A percentile compares a stretch with the other conserved stretches of the same genome.
Evolutionary conservation across 352 stramenopile genomes (phyloP).

Genomic region (Phytophthora rubi): DNA sequence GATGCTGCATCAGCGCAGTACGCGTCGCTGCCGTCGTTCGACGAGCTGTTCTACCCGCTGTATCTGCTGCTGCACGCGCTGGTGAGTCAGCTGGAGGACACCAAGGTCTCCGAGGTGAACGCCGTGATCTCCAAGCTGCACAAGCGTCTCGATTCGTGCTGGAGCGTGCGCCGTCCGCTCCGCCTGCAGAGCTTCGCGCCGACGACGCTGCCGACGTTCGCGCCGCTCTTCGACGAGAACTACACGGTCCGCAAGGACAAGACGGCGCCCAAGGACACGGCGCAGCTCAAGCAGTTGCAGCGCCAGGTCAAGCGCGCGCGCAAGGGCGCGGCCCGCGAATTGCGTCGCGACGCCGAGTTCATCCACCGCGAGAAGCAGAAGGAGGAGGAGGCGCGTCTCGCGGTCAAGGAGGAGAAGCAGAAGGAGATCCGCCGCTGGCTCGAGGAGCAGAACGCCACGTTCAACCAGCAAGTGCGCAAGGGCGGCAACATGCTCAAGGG

Average conservation of each 20-base stretch:
- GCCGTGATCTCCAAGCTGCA: conserved; percentile 56
- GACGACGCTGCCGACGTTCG: conserved; percentile 77
- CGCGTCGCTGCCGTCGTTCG: conserved; percentile 66
- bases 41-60: conserved; percentile 77
- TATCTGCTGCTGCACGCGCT: conserved; percentile 76
- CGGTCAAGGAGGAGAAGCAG: conserved; percentile 90
- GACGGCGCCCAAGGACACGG: conserved; percentile 77
- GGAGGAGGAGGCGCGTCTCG: conserved; percentile 81
- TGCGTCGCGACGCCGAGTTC: conserved; percentile 94
- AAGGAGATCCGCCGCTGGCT: conserved; percentile 96
- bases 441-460: conserved; percentile 96
- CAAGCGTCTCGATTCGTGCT: conserved; percentile 51
- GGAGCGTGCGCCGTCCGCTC: conserved; percentile 59
- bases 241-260: conserved; percentile 94
- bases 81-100: conserved; percentile 43
- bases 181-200: conserved; percentile 81
- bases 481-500: conserved; percentile 95
- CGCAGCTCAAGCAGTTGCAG: conserved; percentile 91
- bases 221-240: conserved; percentile 91
- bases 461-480: conserved; percentile 97
- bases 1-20: conserved; percentile 61
- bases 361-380: conserved; percentile 93
- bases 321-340: conserved; percentile 95
- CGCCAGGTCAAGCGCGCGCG: conserved; percentile 97
- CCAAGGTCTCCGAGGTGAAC: conserved; percentile 39